Evolutionary conservation across 2,329 filamentous ascomycete genomes (phyloP), one percentile per base, ranked within the genome.

Genomic region (Trichophyton benhamiae): DNA sequence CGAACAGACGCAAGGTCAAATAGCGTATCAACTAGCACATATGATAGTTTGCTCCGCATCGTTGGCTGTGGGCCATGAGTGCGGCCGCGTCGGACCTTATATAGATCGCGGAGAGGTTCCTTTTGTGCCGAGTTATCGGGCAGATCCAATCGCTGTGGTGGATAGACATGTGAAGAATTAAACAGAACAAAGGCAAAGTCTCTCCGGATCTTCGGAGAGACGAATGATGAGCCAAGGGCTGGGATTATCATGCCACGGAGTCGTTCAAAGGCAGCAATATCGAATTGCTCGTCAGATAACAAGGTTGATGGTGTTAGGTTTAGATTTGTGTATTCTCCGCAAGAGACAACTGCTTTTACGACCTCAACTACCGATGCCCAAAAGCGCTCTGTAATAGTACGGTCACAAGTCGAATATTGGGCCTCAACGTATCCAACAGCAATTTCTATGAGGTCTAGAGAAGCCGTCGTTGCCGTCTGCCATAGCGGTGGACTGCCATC

Each of bases 11-110:
- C 82, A 2, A 91, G 80, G 1, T 83, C 78, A 67, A 91, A 87
- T 1, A 99, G 80, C 68, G 95, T 88, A 62, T 89, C 84, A 30
- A 95, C 81, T 66, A 90, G 90, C 8, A 88, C 80, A 66, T 95
- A 95, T 59, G 86, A 83, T 80, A 97, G 91, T 55, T 80, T 81
- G 36, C 81, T 80, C 1, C 92, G 86, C 36, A 77, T 78, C 0
- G 83, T 87, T 1, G 87, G 84, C 0, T 79, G 70, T 0, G 87
- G 80, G 57, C 87, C 82, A 55, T 87, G 81, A 0, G 92, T 95
- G 17, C 87, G 83, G 1, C 91, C 91, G 38, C 82, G 78, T 0
- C 89, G 85, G 0, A 83, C 75, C 61, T 79, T 78, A 69, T 86
- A 87, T 3, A 96, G 76, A 11, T 79, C 76, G 38, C 78, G 73